Evolutionary conservation across 2,329 filamentous ascomycete species (phyloP), one percentile per base, ranked within the genome.

Genomic region (Ceratocystis destructans): DNA sequence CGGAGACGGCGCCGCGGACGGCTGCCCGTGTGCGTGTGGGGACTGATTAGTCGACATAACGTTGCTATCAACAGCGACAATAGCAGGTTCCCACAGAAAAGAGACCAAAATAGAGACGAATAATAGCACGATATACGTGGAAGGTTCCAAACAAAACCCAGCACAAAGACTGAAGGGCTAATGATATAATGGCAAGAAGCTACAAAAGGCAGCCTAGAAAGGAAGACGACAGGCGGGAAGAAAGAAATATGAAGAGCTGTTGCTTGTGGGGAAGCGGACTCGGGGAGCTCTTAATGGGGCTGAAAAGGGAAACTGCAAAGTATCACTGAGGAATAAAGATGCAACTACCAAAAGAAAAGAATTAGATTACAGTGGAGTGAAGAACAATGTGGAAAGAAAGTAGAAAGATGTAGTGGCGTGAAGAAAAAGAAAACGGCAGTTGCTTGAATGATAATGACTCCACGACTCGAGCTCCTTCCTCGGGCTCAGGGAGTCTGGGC

Each of bases 21-120:
- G 55, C 28, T 12, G 22, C 53, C 6, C 15, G n/a, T 25, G 17
- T 33, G 41, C 6, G n/a, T 28, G 64, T 12, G 20, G 44, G 28
- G 48, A 22, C 61, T 59, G 64, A 46, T 61, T 61, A 22, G 55
- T 17, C 10, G 64, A 61, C 64, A 65, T 65, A 12, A 37, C 41
- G 8, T 2, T 37, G n/a, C 1, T 46, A 25, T n/a, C 5, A 33
- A 44, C n/a, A 45, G n/a, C 41, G 59, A 61, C 33, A 22, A 44
- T 20, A 41, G 22, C n/a, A 44, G 25, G 8, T 31, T 25, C 10
- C 8, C n/a, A 45, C 5, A 31, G 53, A 3, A 22, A 44, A 45
- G 12, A 25, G 8, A 46, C 17, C 15, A 12, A 48, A 28, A 20
- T 12, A 12, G 10, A 5, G 20, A 17, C 6, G 20, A 22, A 48